Base-by-base conservation (phyloP, 2,329 filamentous ascomycete species). In the Chalaropsis ovoidea region DNA sequence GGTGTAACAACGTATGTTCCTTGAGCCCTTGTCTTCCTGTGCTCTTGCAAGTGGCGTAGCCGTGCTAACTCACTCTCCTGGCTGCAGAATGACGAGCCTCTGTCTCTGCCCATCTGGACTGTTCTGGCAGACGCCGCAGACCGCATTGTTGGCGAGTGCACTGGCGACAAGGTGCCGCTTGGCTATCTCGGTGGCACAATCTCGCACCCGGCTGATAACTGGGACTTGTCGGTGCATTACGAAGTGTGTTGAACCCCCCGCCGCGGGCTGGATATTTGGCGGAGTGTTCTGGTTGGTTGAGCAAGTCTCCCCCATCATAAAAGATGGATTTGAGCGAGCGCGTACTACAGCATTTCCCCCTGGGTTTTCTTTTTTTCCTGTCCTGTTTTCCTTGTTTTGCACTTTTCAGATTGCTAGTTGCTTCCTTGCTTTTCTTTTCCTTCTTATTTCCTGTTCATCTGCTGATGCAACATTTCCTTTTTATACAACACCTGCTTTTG, bases 121-220 rank as follows among this genome's bases (percentile, higher is more conserved):
- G 31, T 31, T 2, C 31, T 31, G 31, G 31, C 6, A 31, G 31
- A 31, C 31, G 31, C 31, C 31, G 31, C 31, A 6, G 3, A 31
- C 6, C 31, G 6, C 31, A 31, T 31, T 31, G 31, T 31, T 2
- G 6, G 31, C 31, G 31, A 31, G 31, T 31, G 31, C 31, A 31
- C 2, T 31, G 31, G 31, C 31, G 6, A 31, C 31, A 31, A 31
- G 31, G 31, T 31, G 31, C 31, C 31, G 31, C 31, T 6, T 61
- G 65, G 61, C 19, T 67, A 67, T 24, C 22, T 67, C 15, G 31
- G 35, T 13, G 65, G 61, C 27, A 45, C 39, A 27, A 35, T 64
- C 11, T 52, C 54, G 10, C 65, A 67, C 27, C 52, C 61, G 1
- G 61, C 61, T 22, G 61, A 67, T 24, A 49, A 67, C 41, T 67